These are phyloP conservation scores for Talaromyces islandicus DNA, from an alignment of 2,329 filamentous ascomycete genomes.

Conservation along the genomic window DNA sequence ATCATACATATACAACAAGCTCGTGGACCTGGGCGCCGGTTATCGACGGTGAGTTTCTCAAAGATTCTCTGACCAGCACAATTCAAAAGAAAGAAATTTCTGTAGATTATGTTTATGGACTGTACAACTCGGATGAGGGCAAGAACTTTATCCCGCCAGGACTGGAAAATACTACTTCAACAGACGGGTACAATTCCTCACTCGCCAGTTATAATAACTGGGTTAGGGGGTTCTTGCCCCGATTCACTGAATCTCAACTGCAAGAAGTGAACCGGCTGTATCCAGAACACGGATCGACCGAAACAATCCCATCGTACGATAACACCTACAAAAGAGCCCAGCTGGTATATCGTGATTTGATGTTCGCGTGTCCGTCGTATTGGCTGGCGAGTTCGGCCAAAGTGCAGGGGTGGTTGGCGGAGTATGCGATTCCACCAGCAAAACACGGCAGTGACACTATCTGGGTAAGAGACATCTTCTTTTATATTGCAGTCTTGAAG, in stretches of 20 bases:
- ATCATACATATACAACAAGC: constrained; percentile 49
- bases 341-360: constrained; percentile 52
- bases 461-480: constrained; percentile 38
- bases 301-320: constrained; percentile 45
- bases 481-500: not conserved
- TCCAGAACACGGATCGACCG: constrained; percentile 42
- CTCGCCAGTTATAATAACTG: constrained; percentile 46
- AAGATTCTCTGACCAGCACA: constrained; percentile 41
- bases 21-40: constrained; percentile 58
- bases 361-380: constrained; percentile 55
- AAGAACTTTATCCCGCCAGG: constrained; percentile 55
- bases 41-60: constrained; percentile 51
- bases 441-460: constrained; percentile 54
- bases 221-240: constrained; percentile 51
- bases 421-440: constrained; percentile 56
- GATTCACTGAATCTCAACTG: constrained; percentile 37
- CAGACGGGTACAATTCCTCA: constrained; percentile 47
- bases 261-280: constrained; percentile 41
- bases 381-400: constrained; percentile 48
- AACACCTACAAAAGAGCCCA: constrained; percentile 49
- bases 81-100: constrained; percentile 36
- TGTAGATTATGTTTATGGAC: constrained; percentile 44
- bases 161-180: constrained; percentile 30
- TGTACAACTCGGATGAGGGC: constrained; percentile 59
- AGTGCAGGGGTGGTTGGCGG: constrained; percentile 47